Evolutionary conservation across 1,284 basidiomycete species (phyloP).

Genomic region (Fomitopsis betulina): DNA sequence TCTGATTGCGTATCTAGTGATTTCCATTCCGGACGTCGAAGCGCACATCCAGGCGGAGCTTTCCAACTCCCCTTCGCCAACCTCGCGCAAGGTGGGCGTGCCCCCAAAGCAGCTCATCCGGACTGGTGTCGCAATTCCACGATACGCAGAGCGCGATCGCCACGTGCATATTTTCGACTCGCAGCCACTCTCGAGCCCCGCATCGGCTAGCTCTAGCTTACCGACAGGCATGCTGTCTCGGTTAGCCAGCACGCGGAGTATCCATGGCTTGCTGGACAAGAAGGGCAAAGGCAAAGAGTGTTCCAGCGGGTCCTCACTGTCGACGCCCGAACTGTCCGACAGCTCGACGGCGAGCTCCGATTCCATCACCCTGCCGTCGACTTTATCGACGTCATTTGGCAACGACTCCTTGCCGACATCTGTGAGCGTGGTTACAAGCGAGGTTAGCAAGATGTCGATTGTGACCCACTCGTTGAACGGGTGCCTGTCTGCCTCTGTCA

Average conservation of each 20-base stretch:
- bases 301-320: conserved; percentile 12
- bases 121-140: conserved; percentile 54
- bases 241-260: conserved; percentile 21
- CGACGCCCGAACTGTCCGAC: conserved; percentile 21
- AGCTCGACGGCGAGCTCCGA: conserved; percentile 21
- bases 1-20: conserved; percentile 43
- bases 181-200: conserved; percentile 55
- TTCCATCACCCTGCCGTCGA: conserved; percentile 19
- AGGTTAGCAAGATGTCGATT: conserved; percentile 20
- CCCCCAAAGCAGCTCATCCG: conserved; percentile 52
- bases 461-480: conserved; percentile 10
- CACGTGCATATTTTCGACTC: conserved; percentile 78
- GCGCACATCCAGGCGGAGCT: conserved; percentile 65
- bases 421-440: conserved; percentile 26
- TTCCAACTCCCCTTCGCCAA: conserved; percentile 59
- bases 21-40: conserved; percentile 73
- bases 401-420: conserved; percentile 29
- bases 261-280: conserved; percentile 13
- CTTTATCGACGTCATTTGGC: conserved; percentile 19
- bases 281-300: conserved; percentile 13
- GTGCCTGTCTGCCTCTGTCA: conserved; percentile 12
- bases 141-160: conserved; percentile 43
- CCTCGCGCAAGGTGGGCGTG: conserved; percentile 65
- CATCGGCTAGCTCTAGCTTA: conserved; percentile 33
- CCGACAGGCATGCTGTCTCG: conserved; percentile 29